phyloP scores from a whole-genome alignment of 2,329 filamentous ascomycete genomes.

The Trichophyton schoenleinii region DNA sequence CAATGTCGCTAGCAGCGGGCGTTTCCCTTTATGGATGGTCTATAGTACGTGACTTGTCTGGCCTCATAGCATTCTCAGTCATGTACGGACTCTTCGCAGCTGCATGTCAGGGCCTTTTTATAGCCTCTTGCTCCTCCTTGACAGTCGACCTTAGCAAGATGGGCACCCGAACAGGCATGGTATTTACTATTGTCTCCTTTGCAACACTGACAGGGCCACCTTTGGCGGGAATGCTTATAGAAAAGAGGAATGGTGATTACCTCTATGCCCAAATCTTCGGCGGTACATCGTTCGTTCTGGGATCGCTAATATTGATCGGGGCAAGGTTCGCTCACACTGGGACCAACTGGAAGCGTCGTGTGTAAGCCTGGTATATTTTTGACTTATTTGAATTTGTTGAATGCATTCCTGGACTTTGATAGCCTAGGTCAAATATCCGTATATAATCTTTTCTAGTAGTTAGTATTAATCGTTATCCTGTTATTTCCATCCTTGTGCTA shows the following conservation, averaged over 20 bases:
- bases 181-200: conserved; percentile 41
- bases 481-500: too few relatives aligned
- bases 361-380: not conserved
- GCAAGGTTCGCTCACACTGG: conserved; percentile 24
- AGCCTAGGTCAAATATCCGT: too few relatives aligned
- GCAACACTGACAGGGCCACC: conserved; percentile 44
- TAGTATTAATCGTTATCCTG: too few relatives aligned
- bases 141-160: conserved; percentile 41
- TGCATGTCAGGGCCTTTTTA: conserved; percentile 54
- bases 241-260: conserved; percentile 35
- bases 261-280: conserved; percentile 42
- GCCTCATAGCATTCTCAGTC: conserved; percentile 50
- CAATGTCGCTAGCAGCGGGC: conserved; percentile 34
- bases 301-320: conserved; percentile 30
- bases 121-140: conserved; percentile 46
- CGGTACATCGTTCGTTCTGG: conserved; percentile 33
- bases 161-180: conserved; percentile 46
- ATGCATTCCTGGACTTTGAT: not conserved
- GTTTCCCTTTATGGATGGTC: conserved; percentile 46
- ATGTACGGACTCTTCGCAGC: conserved; percentile 54
- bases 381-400: not conserved
- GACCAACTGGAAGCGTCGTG: not conserved
- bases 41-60: conserved; percentile 37
- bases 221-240: conserved; percentile 42
- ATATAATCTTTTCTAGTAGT: too few relatives aligned